A percentile compares a stretch with the other conserved stretches of the same genome.
These are phyloP conservation scores for Rhodomyrtus tomentosa DNA, from an alignment of 345 rosid species.

Conservation along the genomic window DNA sequence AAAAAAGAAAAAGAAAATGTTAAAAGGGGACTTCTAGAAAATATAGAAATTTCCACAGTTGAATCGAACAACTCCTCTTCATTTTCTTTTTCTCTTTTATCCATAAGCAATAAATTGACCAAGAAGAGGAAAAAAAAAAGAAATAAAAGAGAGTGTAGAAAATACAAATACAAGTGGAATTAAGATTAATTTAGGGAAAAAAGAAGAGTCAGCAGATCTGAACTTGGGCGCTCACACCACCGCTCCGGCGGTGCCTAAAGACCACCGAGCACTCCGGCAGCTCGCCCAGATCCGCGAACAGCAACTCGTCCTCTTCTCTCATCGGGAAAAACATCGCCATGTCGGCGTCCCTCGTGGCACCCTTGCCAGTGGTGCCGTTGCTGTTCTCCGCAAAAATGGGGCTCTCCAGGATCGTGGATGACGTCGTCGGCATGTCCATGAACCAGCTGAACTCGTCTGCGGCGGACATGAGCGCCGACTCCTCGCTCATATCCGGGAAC, in stretches of 20 bases:
- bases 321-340: conserved; percentile 48
- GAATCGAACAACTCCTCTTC: background rate
- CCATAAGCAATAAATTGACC: background rate
- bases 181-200: background rate
- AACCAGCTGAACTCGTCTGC: conserved; percentile 80
- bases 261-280: conserved; percentile 91
- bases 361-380: background rate
- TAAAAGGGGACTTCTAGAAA: too few species aligned
- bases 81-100: background rate
- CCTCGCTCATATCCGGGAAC: conserved; percentile 37
- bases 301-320: conserved; percentile 79
- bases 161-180: background rate
- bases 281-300: conserved; percentile 96
- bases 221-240: conserved; percentile 11
- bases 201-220: conserved; percentile 5
- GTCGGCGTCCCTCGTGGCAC: conserved; percentile 9
- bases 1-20: background rate
- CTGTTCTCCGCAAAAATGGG: conserved; percentile 44
- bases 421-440: conserved; percentile 61
- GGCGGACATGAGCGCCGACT: conserved; percentile 13
- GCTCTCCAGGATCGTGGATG: conserved; percentile 59
- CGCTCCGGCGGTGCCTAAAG: conserved; percentile 61
- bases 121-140: background rate
- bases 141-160: background rate
- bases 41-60: background rate